Percentiles rank a stretch among this genome's conserved stretches.
These are phyloP conservation scores for Venturiaceae sp. DNA, from an alignment of 2,329 filamentous ascomycete genomes.

Conservation along the genomic window DNA sequence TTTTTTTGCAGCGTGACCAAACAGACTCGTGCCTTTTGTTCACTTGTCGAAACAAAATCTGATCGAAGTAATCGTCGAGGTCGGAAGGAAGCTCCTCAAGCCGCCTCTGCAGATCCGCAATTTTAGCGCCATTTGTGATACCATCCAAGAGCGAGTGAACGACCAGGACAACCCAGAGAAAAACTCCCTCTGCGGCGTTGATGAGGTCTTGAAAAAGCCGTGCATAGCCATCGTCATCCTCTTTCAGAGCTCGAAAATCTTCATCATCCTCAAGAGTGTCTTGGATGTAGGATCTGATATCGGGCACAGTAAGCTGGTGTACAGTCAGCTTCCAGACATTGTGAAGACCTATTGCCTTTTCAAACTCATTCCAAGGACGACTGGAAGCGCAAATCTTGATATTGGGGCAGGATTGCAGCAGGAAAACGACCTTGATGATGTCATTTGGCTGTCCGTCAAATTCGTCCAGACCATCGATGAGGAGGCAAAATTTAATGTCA, in stretches of 20 bases:
- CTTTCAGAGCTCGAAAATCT: not conserved
- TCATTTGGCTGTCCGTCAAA: not conserved
- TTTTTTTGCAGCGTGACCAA: not conserved
- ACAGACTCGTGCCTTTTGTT: not conserved
- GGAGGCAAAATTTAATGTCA: too few species aligned
- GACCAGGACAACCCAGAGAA: constrained; percentile 13
- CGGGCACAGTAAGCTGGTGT: not conserved
- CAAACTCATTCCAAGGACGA: constrained; percentile 12
- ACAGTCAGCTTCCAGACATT: not conserved
- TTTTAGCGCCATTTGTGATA: constrained; percentile 4
- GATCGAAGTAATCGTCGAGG: constrained; percentile 10
- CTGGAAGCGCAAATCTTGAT: constrained; percentile 24
- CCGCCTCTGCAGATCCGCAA: not conserved
- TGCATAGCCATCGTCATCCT: not conserved
- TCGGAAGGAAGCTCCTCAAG: constrained; percentile 7
- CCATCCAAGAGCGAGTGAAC: constrained; percentile 8
- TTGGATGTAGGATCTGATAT: not conserved
- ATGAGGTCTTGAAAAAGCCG: constrained; percentile 5
- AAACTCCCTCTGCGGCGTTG: constrained; percentile 12
- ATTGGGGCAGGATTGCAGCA: constrained; percentile 16
- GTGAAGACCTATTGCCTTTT: constrained; percentile 6
- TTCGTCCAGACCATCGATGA: too few species aligned
- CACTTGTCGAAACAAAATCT: constrained; percentile 11
- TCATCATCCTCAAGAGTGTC: not conserved
- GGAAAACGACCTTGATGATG: constrained; percentile 7